Conservation (phyloP, 148 eudicot species). For the Nepenthes gracilis region DNA sequence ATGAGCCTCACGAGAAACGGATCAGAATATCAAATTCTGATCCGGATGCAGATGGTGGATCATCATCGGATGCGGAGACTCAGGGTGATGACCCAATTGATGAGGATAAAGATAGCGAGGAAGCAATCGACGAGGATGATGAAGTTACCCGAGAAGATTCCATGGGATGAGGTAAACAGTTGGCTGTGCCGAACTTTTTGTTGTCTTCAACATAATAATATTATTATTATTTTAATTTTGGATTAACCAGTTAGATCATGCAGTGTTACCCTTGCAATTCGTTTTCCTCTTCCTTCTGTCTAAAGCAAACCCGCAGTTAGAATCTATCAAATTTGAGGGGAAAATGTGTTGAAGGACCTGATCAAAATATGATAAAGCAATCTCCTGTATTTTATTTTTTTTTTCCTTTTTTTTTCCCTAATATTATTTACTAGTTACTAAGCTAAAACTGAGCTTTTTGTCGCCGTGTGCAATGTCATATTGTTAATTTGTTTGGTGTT, state of each 20-base stretch:
- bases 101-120: conserved; percentile 16
- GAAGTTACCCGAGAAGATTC: conserved; percentile 78
- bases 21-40: conserved; percentile 25
- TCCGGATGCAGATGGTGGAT: conserved; percentile 34
- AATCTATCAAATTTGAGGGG: too few relatives aligned
- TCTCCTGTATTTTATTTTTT: too few relatives aligned
- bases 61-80: conserved; percentile 47
- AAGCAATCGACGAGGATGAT: conserved; percentile 51
- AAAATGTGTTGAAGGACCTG: too few relatives aligned
- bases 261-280: too few relatives aligned
- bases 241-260: not conserved
- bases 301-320: too few relatives aligned
- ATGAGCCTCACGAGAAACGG: conserved; percentile 16
- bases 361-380: too few relatives aligned
- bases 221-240: not conserved
- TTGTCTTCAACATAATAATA: not conserved
- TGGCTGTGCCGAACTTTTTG: not conserved
- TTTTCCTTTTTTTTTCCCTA: too few relatives aligned
- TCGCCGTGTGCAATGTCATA: too few relatives aligned
- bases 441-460: too few relatives aligned
- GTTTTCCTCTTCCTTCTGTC: too few relatives aligned
- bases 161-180: conserved; percentile 20
- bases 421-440: too few relatives aligned
- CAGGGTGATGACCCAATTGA: conserved; percentile 23
- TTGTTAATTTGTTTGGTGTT: too few relatives aligned